Base-by-base conservation (phyloP, 345 rosid genomes). In the Barbarea vulgaris region DNA sequence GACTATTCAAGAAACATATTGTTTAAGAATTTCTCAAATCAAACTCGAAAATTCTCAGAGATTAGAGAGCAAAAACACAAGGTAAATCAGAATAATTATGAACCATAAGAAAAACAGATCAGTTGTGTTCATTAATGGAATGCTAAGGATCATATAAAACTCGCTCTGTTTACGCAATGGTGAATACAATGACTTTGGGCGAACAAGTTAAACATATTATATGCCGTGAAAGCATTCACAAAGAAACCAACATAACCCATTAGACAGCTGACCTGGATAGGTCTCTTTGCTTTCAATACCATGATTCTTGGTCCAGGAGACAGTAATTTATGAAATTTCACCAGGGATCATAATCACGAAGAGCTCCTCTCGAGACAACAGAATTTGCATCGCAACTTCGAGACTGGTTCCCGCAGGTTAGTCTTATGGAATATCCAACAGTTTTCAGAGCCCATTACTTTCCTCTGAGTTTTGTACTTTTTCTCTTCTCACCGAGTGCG, bases 401-500 rank as follows among this genome's bases (percentile, higher is more conserved):
- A 54, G 15, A 30, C 24, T 54, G 71, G 39, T 24, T 64, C 64
- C 39, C n/a, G 10, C 14, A 5, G 34, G 4, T 34, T 4, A 18
- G 10, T 36, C 31, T 53, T 34, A 51, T 17, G 37, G 34, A 57
- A 17, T 57, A 19, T 44, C 46, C 52, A 51, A 18, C 54, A 42
- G 34, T 58, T 47, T 13, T 22, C 64, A 42, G 39, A 31, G 14
- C 33, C 17, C 54, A 13, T 74, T 66, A 83, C 84, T 84, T 91
- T 78, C 85, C 87, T 82, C 93, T 85, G 77, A 85, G 79, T 39
- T 81, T 86, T 63, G 82, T 74, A 74, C 93, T 89, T 55, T 81
- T 82, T 51, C 97, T 74, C 84, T 90, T 95, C 82, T 95, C 84
- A 50, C 84, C 84, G 25, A 87, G 76, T 11, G 92, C 89, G 76